Evolutionary conservation across 192 early-diverging fungal species (phyloP), one percentile per base, ranked within the genome.

Genomic region (Mortierella claussenii): DNA sequence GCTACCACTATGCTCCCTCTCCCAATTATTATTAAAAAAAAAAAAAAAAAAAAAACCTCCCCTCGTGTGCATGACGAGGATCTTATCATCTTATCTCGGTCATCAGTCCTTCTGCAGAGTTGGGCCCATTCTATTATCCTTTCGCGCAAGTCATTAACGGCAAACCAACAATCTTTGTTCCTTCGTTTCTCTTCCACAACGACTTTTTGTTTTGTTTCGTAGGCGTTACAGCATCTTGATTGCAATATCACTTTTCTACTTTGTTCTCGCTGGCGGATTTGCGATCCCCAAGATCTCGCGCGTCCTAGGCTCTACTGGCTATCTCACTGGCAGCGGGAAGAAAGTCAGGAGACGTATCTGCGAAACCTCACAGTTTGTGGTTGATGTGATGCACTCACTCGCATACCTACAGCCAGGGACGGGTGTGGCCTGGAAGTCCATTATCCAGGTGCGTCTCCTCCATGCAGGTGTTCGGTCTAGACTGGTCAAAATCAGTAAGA

Each of bases 241-340:
- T n/a, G n/a, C n/a, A n/a, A n/a, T n/a, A n/a, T n/a, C n/a, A n/a
- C n/a, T n/a, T n/a, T n/a, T n/a, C n/a, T n/a, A n/a, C n/a, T n/a
- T n/a, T n/a, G n/a, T 40, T 18, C 64, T 78, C 11, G 45, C 52
- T 13, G 65, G 57, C 6, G 74, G 67, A 4, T 68, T 57, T 50
- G 26, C 54, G 12, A 36, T 45, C 4, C 67, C 64, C 45, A 69
- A 65, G 61, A 57, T 70, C n/a, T 46, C 60, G n/a, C 63, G 62
- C n/a, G 60, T 79, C 53, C 68, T 79, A 32, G 61, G 30, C 31
- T 64, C 60, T 1, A 79, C 76, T 1, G 60, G 76, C 9, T 64
- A 62, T 18, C 40, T 69, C 9, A 40, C 51, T 0, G 67, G 60
- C 13, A n/a, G n/a, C n/a, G n/a, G n/a, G n/a, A 47, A 61, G 15